Evolutionary conservation across 768 basidiomycete species (phyloP).

Genomic region (Leucosporidium yakuticum): DNA sequence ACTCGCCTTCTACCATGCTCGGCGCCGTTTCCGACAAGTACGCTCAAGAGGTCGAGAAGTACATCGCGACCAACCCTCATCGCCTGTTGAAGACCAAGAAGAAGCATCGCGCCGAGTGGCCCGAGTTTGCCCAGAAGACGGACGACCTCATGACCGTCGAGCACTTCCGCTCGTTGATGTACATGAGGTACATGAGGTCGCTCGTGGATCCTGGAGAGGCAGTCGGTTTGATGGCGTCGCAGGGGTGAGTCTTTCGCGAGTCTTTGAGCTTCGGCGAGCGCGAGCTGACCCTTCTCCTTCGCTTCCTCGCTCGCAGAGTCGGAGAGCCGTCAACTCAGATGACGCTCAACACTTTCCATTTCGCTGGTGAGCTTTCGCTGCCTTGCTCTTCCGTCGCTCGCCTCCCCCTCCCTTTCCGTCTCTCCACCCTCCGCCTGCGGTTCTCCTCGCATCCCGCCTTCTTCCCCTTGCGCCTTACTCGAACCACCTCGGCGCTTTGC

Average conservation of each 20-base stretch:
- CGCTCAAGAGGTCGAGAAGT: slow-evolving; percentile 69
- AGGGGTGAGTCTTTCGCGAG: slow-evolving; percentile 62
- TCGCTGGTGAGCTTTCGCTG: slow-evolving; percentile 62
- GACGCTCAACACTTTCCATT: slow-evolving; percentile 99
- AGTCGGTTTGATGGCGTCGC: slow-evolving; percentile 92
- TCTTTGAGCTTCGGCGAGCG: slow-evolving; percentile 2
- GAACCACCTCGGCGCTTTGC: neutral
- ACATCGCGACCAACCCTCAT: slow-evolving; percentile 68
- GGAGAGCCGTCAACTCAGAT: slow-evolving; percentile 99
- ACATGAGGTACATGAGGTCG: slow-evolving; percentile 86
- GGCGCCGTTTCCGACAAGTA: slow-evolving; percentile 91
- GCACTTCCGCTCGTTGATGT: slow-evolving; percentile 72
- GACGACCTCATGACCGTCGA: slow-evolving; percentile 45
- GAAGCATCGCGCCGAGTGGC: slow-evolving; percentile 47
- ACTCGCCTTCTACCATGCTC: slow-evolving; percentile 69
- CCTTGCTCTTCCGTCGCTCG: too few species aligned
- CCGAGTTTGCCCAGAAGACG: slow-evolving; percentile 48
- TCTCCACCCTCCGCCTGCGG: too few species aligned
- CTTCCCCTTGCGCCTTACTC: too few species aligned
- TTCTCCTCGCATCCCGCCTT: too few species aligned
- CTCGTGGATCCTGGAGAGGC: slow-evolving; percentile 96
- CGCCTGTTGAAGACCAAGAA: slow-evolving; percentile 47
- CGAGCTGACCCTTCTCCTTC: slow-evolving; percentile 4
- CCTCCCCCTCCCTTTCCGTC: neutral
- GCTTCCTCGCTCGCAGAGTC: slow-evolving; percentile 53